phyloP scores from a whole-genome alignment of 345 rosid species.

The Salix suchowensis region DNA sequence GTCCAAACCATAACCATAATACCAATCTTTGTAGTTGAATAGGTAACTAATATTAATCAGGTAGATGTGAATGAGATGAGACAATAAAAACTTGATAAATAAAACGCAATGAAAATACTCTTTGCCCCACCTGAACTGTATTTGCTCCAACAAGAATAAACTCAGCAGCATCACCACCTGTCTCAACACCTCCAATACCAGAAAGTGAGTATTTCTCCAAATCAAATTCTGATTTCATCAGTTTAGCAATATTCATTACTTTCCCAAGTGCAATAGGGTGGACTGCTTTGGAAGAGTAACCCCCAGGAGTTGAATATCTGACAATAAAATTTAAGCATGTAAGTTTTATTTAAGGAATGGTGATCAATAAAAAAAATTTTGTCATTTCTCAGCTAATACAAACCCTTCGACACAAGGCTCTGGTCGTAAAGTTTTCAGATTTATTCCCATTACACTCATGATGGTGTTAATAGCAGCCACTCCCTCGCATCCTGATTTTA shows the following conservation, averaged over 20 bases:
- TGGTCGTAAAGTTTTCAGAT: slow-evolving; percentile 72
- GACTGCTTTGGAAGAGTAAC: slow-evolving; percentile 90
- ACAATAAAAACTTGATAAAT: neutral
- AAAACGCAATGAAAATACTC: neutral
- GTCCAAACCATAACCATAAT: neutral
- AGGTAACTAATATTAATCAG: neutral
- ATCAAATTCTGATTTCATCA: slow-evolving; percentile 74
- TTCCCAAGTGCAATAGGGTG: slow-evolving; percentile 91
- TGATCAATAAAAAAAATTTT: neutral
- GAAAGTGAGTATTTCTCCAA: slow-evolving; percentile 63
- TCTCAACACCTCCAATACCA: slow-evolving; percentile 95
- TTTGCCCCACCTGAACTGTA: slow-evolving; percentile 77
- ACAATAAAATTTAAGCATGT: slow-evolving; percentile 16
- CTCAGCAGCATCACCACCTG: slow-evolving; percentile 87
- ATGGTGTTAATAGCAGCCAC: slow-evolving; percentile 87
- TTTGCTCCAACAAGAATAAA: slow-evolving; percentile 92
- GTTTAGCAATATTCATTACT: slow-evolving; percentile 86
- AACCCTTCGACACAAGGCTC: slow-evolving; percentile 99
- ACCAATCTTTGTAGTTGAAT: neutral
- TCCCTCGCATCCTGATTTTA: slow-evolving; percentile 80
- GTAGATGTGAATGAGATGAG: neutral
- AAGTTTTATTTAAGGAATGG: neutral
- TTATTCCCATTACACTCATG: slow-evolving; percentile 97
- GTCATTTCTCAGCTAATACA: slow-evolving; percentile 23
- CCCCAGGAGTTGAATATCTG: slow-evolving; percentile 97